Evolutionary conservation across 164 flowering plant genomes (phyloP), one percentile per base, ranked within the genome.

Genomic region (Stephania yunnanensis): DNA sequence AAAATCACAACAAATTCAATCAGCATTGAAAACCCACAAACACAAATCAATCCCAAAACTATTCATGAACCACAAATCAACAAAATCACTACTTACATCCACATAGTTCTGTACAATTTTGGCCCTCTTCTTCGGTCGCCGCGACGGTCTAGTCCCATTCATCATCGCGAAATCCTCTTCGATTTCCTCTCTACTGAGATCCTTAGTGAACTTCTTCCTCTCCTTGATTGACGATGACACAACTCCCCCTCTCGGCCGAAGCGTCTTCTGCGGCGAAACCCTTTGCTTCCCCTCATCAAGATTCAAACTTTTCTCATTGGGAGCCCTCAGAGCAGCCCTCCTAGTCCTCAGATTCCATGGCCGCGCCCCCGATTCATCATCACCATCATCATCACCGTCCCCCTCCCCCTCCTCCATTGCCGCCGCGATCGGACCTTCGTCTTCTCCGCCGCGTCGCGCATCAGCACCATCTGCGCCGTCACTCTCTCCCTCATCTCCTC

Each of bases 341-440:
- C 96, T 78, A n/a, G 86, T 90, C 81, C 97, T 83, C 81, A 91
- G 84, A 83, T 89, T 91, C 94, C 94, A 90, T 73, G 92, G 95
- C 82, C 82, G 74, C 30, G 68, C 74, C 36, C 72, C 78, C 69
- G 65, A 36, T 36, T 36, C 42, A 36, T 36, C 42, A 36, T 36
- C 42, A 36, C 1, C 42, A 36, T 36, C 42, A 36, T 36, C 42
- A 36, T 36, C 77, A 70, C 48, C 78, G 30, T 71, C 7, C 44
- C 46, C 72, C 52, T 68, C 74, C 15, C 66, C 81, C 17, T 22
- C 76, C 20, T 76, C 81, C 45, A 55, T 84, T 12, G 73, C 86
- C 22, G 66, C 83, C 53, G 73, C 76, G 48, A 89, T 78, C 80
- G 81, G 46, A 80, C 81, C 58, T 87, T 87, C 85, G 88, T 84